These are phyloP conservation scores for Amanita rimosa DNA, from an alignment of 768 basidiomycete species.

Conservation along the genomic window DNA sequence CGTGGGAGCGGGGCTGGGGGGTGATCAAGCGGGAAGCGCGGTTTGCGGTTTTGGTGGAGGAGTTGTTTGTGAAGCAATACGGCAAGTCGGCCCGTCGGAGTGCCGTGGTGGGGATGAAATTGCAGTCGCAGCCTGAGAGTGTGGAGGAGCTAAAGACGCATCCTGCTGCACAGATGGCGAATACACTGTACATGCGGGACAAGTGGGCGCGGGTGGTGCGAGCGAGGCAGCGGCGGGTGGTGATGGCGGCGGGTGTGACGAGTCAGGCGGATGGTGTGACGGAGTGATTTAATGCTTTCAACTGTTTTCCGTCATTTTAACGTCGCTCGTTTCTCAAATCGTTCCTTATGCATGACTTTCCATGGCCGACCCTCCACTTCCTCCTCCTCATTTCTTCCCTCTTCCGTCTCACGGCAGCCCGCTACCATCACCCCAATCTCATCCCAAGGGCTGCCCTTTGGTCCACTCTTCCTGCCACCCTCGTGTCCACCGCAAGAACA, in stretches of 20 bases:
- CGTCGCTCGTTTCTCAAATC: background rate
- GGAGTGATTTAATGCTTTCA: background rate
- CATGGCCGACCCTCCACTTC: slow-evolving; percentile 35
- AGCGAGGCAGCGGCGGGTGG: background rate
- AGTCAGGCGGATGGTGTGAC: too few relatives aligned
- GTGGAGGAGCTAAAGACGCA: background rate
- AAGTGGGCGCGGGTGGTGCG: background rate
- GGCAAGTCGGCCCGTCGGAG: background rate
- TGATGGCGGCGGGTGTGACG: background rate
- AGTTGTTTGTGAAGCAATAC: background rate
- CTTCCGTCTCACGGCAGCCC: slow-evolving; percentile 22
- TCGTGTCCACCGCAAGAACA: background rate
- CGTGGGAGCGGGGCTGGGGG: background rate
- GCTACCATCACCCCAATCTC: too few relatives aligned
- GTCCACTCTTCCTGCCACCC: slow-evolving; percentile 4
- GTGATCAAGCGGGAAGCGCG: background rate
- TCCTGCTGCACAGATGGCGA: background rate
- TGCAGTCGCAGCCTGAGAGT: background rate
- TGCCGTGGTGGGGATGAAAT: background rate
- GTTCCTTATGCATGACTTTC: slow-evolving; percentile 17
- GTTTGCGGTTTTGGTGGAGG: slow-evolving; percentile 3
- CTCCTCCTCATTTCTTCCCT: slow-evolving; percentile 34
- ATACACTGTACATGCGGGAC: background rate
- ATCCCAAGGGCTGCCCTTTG: slow-evolving; percentile 8
- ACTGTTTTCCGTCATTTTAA: background rate